Evolutionary conservation across 169 alveolate genomes (phyloP), one percentile per base, ranked within the genome.

Genomic region (Besnoitia besnoiti): DNA sequence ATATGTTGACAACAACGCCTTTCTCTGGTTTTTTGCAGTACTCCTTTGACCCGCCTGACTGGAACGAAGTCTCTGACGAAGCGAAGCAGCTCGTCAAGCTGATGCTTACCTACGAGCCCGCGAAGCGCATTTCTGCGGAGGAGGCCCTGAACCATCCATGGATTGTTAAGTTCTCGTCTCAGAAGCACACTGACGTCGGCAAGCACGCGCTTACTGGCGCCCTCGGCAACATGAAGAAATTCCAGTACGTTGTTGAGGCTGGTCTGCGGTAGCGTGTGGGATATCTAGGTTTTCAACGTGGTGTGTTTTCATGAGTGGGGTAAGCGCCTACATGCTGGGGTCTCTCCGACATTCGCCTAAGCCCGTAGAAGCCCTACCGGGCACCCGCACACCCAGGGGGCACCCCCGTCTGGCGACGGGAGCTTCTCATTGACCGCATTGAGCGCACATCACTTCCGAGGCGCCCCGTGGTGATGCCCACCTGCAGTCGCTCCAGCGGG

Each of bases 111-210:
- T 96, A 90, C 90, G 98, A 98, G 76, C 97, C 98, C 44, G 95
- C 96, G 85, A 96, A 97, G 95, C 89, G 99, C 73, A 85, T 96
- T 27, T 96, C 98, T 79, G 99, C 99, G 10, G 96, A 96, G 85
- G 98, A 97, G 90, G 99, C 99, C 14, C 95, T 98, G 87, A 92
- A 95, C 67, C 99, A 98, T 92, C 93, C 93, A 21, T 98, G 99
- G 99, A 96, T 98, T 50, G 93, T 93, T 67, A 97, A 95, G 87
- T 95, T 94, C 92, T 95, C 96, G 24, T 62, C 87, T 40, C 94
- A 82, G 85, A 93, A 90, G 50, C 94, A 95, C 96, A 93, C 90
- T 82, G 94, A 87, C 93, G 96, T 91, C 42, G 94, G 92, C 95
- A 91, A 91, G 89, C 97, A 91, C 49, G 95, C 96, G 39, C 94